Base-by-base conservation (phyloP, 139 green algal species). In the Nannochloris sp. region DNA sequence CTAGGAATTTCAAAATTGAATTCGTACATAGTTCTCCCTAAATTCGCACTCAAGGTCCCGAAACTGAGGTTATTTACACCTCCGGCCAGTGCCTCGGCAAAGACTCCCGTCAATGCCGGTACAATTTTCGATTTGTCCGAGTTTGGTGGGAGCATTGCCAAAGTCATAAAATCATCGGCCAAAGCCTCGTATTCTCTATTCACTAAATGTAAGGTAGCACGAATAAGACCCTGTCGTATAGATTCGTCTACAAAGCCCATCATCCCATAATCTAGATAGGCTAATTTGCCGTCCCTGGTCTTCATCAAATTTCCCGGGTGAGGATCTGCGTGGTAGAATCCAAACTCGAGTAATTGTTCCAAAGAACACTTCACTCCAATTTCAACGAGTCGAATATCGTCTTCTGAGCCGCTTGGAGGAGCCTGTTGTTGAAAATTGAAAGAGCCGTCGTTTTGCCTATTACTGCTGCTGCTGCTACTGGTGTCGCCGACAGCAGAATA, bases 231-330 rank as follows among this genome's bases (percentile, higher is more conserved):
- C 74, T 65, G 73, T n/a, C 75, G 63, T 4, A 81, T 77, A 4
- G 46, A 54, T 36, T 53, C 56, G 51, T 87, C 70, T 14, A 91
- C 83, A 23, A 80, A 25, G 6, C 83, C 84, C 76, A 89, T 87
- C 88, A 95, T 95, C 29, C 90, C 90, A 78, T 95, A 95, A 70
- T 96, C 90, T 1, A 85, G 63, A 62, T 85, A 87, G 4, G 68
- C 81, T 39, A 87, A 68, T 48, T 70, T 56, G 44, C 78, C 78
- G 24, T 70, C 65, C 4, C 31, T 19, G 44, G 68, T 80, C 48
- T 68, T 61, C 29, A 87, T 59, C 61, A 87, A 64, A 38, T 85
- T 87, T 35, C 83, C 90, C 1, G 83, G 83, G 73, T 96, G 90
- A 1, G 86, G 86, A 72, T 92, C 87, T 10, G 68, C 64, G 33